phyloP scores from a whole-genome alignment of 2,329 filamentous ascomycete genomes.

The Plectosphaerella sp. region DNA sequence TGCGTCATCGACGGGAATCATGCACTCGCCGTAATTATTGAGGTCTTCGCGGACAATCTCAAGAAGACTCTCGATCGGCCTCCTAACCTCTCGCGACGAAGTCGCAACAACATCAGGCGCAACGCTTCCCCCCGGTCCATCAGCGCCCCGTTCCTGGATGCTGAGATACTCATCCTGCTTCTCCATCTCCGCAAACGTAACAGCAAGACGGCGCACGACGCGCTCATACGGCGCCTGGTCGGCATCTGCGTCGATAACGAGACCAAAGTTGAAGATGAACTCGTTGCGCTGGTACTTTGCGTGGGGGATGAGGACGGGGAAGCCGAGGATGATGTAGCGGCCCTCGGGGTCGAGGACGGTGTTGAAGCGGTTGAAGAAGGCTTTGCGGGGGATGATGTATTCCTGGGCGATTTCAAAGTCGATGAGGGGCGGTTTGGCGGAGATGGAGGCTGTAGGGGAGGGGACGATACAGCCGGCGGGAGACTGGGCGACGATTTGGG shows the following conservation, averaged over 20 bases:
- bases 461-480: slow-evolving; percentile 58
- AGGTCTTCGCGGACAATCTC: slow-evolving; percentile 80
- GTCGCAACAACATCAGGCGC: neutral
- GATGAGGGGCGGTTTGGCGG: slow-evolving; percentile 60
- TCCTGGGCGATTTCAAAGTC: slow-evolving; percentile 83
- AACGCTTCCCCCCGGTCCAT: slow-evolving; percentile 6
- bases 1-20: slow-evolving; percentile 93
- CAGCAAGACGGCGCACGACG: slow-evolving; percentile 80
- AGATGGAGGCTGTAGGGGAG: slow-evolving; percentile 12
- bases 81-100: slow-evolving; percentile 25
- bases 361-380: slow-evolving; percentile 89
- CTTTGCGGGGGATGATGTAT: slow-evolving; percentile 91
- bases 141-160: slow-evolving; percentile 41
- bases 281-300: slow-evolving; percentile 85
- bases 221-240: slow-evolving; percentile 78
- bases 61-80: slow-evolving; percentile 78
- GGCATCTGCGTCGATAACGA: slow-evolving; percentile 64
- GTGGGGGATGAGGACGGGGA: slow-evolving; percentile 82
- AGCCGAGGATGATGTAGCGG: slow-evolving; percentile 76
- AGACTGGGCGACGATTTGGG: slow-evolving; percentile 59
- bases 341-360: slow-evolving; percentile 68
- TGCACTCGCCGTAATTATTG: slow-evolving; percentile 96
- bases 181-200: slow-evolving; percentile 84
- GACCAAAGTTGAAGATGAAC: slow-evolving; percentile 97
- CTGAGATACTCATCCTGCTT: slow-evolving; percentile 84